Base-by-base conservation (phyloP, 176 grass and related monocot genomes). In the Raddia distichophylla region DNA sequence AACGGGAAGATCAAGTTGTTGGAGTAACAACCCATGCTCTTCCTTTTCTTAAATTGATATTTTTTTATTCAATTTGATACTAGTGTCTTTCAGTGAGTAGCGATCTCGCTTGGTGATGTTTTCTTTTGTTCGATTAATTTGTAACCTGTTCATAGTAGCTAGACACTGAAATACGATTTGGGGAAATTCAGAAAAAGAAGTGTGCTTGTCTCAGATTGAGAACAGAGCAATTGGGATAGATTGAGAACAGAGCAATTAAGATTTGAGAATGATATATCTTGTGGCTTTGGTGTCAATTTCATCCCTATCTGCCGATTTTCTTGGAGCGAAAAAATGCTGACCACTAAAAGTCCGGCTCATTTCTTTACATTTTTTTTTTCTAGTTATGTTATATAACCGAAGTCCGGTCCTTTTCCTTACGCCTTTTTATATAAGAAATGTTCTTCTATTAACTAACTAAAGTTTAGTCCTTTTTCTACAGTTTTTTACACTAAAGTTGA, bases 101-200 rank as follows among this genome's bases (percentile, higher is more conserved):
- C 33, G 11, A 33, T 73, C 18, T 63, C 17, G 40, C 13, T 64
- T 64, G 22, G 10, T 44, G 74, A 70, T 60, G 56, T 63, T 69
- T 57, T 22, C 47, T 51, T 74, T 63, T 67, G 13, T 56, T 76
- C 4, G 7, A 27, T 52, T 22, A 33, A 60, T 77, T 77, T 51
- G 42, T 76, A 82, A 81, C 73, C 9, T 85, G 78, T 89, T 89
- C 72, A 89, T 89, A 77, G 52, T 79, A 79, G 86, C 17, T 75
- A 75, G 54, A 15, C 20, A 56, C 9, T 60, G 53, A 42, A 42
- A 68, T 72, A 64, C 57, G 61, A 74, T 60, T 67, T 60, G 43
- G 66, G 64, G 20, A 42, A 89, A 49, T 77, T 73, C 42, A 59
- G 48, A 48, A 34, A 65, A 1, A 33, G 20, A 65, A 1, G 32